These are phyloP conservation scores for Aspergillus campestris DNA, from an alignment of 495 filamentous ascomycete genomes.

Conservation along the genomic window DNA sequence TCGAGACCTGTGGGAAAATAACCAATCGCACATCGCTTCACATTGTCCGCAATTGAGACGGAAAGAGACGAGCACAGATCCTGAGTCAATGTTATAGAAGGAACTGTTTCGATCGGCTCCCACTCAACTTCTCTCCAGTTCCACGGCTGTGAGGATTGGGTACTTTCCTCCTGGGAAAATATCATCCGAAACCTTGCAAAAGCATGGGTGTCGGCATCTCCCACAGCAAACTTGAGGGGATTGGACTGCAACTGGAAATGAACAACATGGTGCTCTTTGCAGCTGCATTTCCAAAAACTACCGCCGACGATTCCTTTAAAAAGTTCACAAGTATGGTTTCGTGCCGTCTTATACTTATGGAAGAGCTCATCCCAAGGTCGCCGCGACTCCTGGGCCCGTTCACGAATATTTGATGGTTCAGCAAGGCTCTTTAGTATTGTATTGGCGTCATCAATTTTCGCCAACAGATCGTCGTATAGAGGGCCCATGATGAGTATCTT, in stretches of 20 bases:
- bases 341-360: background rate
- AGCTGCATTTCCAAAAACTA: constrained; percentile 1
- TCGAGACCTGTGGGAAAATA: constrained; percentile 3
- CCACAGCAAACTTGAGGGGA: too few relatives aligned
- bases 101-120: constrained; percentile 10
- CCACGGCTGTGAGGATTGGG: constrained; percentile 1
- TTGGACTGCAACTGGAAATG: constrained; percentile 3
- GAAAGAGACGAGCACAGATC: too few relatives aligned
- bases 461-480: constrained; percentile 8
- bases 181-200: constrained; percentile 3
- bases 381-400: background rate
- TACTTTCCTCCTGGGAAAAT: background rate
- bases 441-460: constrained; percentile 1
- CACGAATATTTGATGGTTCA: background rate
- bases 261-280: constrained; percentile 1
- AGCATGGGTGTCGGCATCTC: too few relatives aligned
- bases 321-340: constrained; percentile 5
- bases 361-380: background rate
- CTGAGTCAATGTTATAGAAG: constrained; percentile 1
- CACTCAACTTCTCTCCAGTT: constrained; percentile 7
- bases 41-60: background rate
- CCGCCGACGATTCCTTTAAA: constrained; percentile 3
- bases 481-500: too few relatives aligned
- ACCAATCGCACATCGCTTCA: background rate
- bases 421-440: constrained; percentile 2